These are phyloP conservation scores for Leccinum uliginosum DNA, from an alignment of 768 basidiomycete genomes.

Conservation along the genomic window DNA sequence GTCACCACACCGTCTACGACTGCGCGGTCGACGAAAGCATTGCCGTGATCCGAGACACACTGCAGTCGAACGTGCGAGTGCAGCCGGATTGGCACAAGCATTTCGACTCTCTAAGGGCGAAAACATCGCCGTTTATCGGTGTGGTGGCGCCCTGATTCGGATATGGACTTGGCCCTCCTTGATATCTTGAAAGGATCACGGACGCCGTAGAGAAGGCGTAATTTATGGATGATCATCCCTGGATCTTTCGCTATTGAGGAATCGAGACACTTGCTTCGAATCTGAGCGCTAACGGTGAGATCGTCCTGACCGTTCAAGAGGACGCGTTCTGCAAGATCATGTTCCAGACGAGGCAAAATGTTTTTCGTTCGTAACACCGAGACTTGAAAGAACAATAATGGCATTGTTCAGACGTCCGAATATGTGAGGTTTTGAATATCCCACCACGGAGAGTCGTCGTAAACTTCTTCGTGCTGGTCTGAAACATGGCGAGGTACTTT, in stretches of 20 bases:
- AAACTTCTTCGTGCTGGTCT: conserved; percentile 72
- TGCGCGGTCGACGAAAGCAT: no score
- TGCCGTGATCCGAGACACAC: no score
- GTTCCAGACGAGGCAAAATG: conserved; percentile 50
- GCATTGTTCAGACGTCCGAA: conserved; percentile 70
- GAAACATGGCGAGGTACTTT: conserved; percentile 49
- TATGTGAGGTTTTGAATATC: conserved; percentile 56
- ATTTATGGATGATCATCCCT: conserved; percentile 62
- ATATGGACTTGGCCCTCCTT: conserved; percentile 64
- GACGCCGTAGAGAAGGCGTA: conserved; percentile 59
- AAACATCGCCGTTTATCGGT: conserved; percentile 54
- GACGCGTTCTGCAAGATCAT: conserved; percentile 47
- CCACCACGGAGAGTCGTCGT: conserved; percentile 62
- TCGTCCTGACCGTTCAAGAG: conserved; percentile 53
- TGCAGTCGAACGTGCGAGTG: no score
- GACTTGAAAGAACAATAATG: conserved; percentile 60
- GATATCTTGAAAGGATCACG: conserved; percentile 59
- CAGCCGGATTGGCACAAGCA: no score
- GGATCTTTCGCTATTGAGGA: conserved; percentile 50
- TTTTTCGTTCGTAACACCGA: conserved; percentile 54
- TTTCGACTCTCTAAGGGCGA: conserved; percentile 43
- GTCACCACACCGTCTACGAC: no score
- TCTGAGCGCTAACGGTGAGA: conserved; percentile 34
- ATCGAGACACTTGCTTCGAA: conserved; percentile 48
- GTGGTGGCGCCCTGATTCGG: conserved; percentile 54